Evolutionary conservation across 805 yeast species (phyloP), one percentile per base, ranked within the genome.

Genomic region (Sugiyamaella lignohabitans): DNA sequence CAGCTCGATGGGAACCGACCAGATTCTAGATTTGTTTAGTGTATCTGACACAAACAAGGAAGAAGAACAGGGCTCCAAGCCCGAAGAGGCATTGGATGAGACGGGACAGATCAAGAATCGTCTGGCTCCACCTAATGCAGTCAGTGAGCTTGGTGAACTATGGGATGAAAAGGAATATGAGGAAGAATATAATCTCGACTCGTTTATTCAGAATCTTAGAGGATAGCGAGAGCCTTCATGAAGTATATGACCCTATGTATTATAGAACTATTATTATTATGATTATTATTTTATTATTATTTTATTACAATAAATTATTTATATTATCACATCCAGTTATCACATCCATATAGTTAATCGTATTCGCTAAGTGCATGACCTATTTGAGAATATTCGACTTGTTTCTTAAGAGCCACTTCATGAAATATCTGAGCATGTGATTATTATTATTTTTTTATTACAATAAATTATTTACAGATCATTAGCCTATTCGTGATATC

Each of bases 131-230:
- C 94, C 94, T 3, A 87, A 84, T 37, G 91, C 93, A 0, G 80
- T 87, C 39, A 91, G 89, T 22, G 96, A 87, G 55, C 72, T 93
- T 53, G 91, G 86, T 6, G 97, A 89, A 58, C 73, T 93, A 47
- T 93, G 99, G 99, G 98, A 93, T 62, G 93, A 87, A 58, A 75
- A 85, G 29, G 97, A 93, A 65, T 93, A 93, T 60, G 96, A 89
- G 54, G 98, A 93, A 60, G 98, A 93, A 70, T 93, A 93, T 66
- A 87, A 93, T 60, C 77, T 93, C 67, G 97, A 91, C 64, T 79
- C 84, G 45, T 93, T 93, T 64, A 91, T 93, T 66, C 85, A 85
- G 69, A 83, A 84, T 22, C 74, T 87, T 52, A 76, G 75, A 54
- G 77, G 61, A 22, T 36, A 18, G 19, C 8, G 14, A 27, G 8